A percentile compares a stretch with the other conserved stretches of the same genome.
Conservation (phyloP, 2,329 filamentous ascomycete genomes). For the Mycosphaerella arachidis region DNA sequence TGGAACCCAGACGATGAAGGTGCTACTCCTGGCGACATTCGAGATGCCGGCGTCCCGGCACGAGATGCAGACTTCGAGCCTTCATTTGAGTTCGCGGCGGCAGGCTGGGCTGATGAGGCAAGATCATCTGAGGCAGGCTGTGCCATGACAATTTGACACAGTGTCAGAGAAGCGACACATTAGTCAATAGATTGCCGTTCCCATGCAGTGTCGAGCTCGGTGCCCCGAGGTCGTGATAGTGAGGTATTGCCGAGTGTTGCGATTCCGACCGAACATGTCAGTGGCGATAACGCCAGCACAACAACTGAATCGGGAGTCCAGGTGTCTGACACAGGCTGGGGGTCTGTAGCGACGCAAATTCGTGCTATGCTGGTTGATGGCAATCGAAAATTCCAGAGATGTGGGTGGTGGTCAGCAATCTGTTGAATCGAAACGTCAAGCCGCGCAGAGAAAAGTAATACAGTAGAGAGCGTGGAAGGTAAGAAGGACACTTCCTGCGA, state of each 20-base stretch:
- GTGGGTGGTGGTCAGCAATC: background rate
- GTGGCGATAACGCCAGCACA: constrained; percentile 9
- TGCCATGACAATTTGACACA: constrained; percentile 19
- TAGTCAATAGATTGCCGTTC: constrained; percentile 6
- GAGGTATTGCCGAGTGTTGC: background rate
- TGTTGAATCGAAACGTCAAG: background rate
- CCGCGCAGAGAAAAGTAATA: background rate
- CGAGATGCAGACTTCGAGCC: constrained; percentile 13
- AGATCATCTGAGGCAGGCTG: constrained; percentile 17
- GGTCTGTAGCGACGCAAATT: background rate
- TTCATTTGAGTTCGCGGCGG: constrained; percentile 11
- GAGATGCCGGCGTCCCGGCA: constrained; percentile 14
- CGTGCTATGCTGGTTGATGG: background rate
- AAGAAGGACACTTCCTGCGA: background rate
- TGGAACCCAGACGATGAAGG: constrained; percentile 18
- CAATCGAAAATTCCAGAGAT: background rate
- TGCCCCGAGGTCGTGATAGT: background rate
- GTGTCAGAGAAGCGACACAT: constrained; percentile 16
- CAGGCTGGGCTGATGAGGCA: constrained; percentile 12
- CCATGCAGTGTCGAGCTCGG: background rate
- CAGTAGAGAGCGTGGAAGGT: background rate
- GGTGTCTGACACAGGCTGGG: background rate
- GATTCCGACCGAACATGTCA: background rate
- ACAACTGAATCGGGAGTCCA: constrained; percentile 1
- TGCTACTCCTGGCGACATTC: constrained; percentile 11